phyloP scores from a whole-genome alignment of 2,329 filamentous ascomycete genomes.

The Magnaporthiopsis poae region DNA sequence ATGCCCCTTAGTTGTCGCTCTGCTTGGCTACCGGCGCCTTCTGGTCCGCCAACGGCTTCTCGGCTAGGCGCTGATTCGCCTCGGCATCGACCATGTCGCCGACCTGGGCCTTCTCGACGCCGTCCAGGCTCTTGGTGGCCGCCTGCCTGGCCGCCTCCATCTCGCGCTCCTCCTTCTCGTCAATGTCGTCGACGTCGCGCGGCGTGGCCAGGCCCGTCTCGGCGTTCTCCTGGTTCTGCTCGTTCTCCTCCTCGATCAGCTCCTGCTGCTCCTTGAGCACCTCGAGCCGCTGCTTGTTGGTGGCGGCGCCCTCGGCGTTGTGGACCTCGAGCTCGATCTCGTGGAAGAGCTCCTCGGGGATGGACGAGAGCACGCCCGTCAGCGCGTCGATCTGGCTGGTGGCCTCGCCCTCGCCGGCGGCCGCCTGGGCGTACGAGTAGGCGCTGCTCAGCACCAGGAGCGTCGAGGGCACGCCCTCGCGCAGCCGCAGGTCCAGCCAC shows the following conservation, averaged over 20 bases:
- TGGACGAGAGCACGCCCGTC: slow-evolving; percentile 82
- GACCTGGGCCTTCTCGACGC: slow-evolving; percentile 36
- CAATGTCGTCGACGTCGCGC: slow-evolving; percentile 83
- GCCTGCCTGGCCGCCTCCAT: slow-evolving; percentile 39
- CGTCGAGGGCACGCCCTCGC: slow-evolving; percentile 91
- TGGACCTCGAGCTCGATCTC: slow-evolving; percentile 98
- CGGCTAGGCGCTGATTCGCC: slow-evolving; percentile 32
- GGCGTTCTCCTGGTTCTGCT: slow-evolving; percentile 76
- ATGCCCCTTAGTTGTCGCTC: slow-evolving; percentile 8
- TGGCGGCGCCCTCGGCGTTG: slow-evolving; percentile 90
- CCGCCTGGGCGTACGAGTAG: slow-evolving; percentile 77
- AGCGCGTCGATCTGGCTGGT: slow-evolving; percentile 86
- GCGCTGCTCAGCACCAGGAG: slow-evolving; percentile 92
- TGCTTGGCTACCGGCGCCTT: slow-evolving; percentile 29
- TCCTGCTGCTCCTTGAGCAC: slow-evolving; percentile 97
- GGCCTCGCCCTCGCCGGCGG: slow-evolving; percentile 60
- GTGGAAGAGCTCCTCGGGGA: slow-evolving; percentile 97
- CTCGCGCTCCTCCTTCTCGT: slow-evolving; percentile 75
- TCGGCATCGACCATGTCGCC: slow-evolving; percentile 47
- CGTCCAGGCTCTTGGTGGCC: slow-evolving; percentile 7
- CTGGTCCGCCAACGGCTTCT: slow-evolving; percentile 12
- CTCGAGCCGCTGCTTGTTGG: slow-evolving; percentile 97
- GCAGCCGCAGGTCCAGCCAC: slow-evolving; percentile 88
- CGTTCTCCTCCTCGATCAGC: slow-evolving; percentile 91
- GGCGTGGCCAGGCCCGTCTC: slow-evolving; percentile 64